phyloP scores from a whole-genome alignment of 1,139 yeast species.

The Wickerhamiella infanticola region DNA sequence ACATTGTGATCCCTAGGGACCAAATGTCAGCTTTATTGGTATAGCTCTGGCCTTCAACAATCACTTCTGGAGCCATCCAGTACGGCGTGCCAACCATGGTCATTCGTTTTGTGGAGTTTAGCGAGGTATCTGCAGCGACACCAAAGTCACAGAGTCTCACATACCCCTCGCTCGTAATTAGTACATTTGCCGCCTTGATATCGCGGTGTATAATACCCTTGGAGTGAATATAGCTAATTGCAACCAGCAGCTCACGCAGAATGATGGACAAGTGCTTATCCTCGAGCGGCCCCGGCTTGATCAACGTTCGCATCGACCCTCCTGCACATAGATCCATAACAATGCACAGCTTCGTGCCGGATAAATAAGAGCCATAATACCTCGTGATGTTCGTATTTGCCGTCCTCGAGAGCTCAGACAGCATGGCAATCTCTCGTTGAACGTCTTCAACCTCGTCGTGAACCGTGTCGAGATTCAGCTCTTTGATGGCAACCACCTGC shows the following conservation, averaged over 20 bases:
- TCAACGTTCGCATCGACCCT: slow-evolving; percentile 76
- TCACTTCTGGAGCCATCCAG: slow-evolving; percentile 99
- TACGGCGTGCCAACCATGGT: slow-evolving; percentile 98
- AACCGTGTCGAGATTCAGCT: slow-evolving; percentile 78
- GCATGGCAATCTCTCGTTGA: slow-evolving; percentile 79
- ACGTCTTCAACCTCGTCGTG: slow-evolving; percentile 93
- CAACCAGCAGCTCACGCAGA: slow-evolving; percentile 63
- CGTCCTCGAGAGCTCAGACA: slow-evolving; percentile 63
- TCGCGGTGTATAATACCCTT: slow-evolving; percentile 92
- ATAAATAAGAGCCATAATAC: slow-evolving; percentile 75
- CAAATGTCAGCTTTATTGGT: slow-evolving; percentile 82
- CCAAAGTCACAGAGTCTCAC: slow-evolving; percentile 95
- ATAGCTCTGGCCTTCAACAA: slow-evolving; percentile 78
- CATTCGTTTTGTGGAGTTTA: slow-evolving; percentile 65
- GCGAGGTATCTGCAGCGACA: slow-evolving; percentile 83
- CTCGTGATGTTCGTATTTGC: slow-evolving; percentile 70
- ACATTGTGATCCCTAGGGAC: slow-evolving; percentile 87
- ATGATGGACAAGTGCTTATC: slow-evolving; percentile 72
- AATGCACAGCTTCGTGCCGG: slow-evolving; percentile 88
- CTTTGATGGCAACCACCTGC: slow-evolving; percentile 82
- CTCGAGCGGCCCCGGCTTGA: slow-evolving; percentile 79
- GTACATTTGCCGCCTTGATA: slow-evolving; percentile 87
- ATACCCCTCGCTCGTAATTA: slow-evolving; percentile 76
- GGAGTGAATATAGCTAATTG: slow-evolving; percentile 67
- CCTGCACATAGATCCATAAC: slow-evolving; percentile 98